Evolutionary conservation across 495 filamentous ascomycete species (phyloP), one percentile per base, ranked within the genome.

Genomic region (Oleoguttula mirabilis): DNA sequence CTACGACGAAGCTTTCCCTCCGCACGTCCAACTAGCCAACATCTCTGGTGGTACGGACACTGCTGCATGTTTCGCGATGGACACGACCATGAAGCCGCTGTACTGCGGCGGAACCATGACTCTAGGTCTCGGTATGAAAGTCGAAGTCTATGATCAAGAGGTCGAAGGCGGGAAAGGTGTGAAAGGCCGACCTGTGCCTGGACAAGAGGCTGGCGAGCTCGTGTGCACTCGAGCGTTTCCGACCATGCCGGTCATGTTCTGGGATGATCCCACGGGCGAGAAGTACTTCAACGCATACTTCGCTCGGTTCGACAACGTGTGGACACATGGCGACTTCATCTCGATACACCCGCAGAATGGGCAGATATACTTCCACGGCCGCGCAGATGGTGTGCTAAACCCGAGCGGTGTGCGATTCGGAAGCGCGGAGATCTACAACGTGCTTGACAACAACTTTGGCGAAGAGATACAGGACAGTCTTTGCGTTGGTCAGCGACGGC

Each of bases 381-480:
- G 87, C 37, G 88, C 86, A 16, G 87, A 95, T 54, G 87, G 87
- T 3, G 84, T 94, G 30, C 64, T 95, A 21, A 95, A 95, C 60
- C 87, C 87, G 0, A 75, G 71, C 8, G 87, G 87, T 0, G 84
- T 95, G 8, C 66, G 87, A 24, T 95, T 95, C 51, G 87, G 87
- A 12, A 81, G 76, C 31, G 81, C 84, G 4, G 83, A 88, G 59
- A 79, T 88, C 33, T 88, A 88, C 60, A 64, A 66, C 15, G 78
- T 86, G 3, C 59, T 87, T 17, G 83, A 88, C 57, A 64, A 67
- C 34, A 58, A 71, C 39, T 85, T 86, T 51, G 60, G 72, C 0
- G 59, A 72, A 14, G 60, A 67, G 32, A 61, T 87, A 12, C 62
- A 62, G 20, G 82, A 88, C 47, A 76, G 72, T 10, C 66, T 88